A percentile compares a stretch with the other conserved stretches of the same genome.
phyloP scores from a whole-genome alignment of 805 yeast species.

The Ogataea corticis region DNA sequence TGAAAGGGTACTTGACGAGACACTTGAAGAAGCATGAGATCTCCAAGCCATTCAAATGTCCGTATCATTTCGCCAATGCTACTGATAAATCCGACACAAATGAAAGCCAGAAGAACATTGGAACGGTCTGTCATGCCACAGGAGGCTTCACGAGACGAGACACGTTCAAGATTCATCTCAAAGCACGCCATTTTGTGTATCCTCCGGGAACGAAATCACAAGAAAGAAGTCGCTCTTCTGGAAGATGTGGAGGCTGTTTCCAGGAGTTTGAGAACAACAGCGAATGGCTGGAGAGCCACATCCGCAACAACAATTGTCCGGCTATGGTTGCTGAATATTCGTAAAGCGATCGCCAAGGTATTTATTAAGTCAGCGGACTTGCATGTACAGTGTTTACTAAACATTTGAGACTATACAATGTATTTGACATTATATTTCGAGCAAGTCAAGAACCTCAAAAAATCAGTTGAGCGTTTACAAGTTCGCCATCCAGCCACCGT shows the following conservation, averaged over 20 bases:
- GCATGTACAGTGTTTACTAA: background rate
- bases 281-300: conserved; percentile 53
- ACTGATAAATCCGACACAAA: conserved; percentile 10
- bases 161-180: conserved; percentile 58
- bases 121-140: conserved; percentile 51
- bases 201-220: conserved; percentile 55
- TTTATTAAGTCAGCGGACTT: background rate
- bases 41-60: conserved; percentile 55
- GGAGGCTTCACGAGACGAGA: conserved; percentile 63
- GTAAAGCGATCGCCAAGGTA: conserved; percentile 9
- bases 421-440: no score
- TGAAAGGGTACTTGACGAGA: conserved; percentile 55
- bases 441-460: background rate
- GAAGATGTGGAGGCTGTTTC: conserved; percentile 58
- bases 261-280: conserved; percentile 47
- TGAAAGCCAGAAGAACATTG: conserved; percentile 8
- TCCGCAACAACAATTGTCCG: conserved; percentile 50
- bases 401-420: no score
- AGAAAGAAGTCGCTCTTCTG: conserved; percentile 43
- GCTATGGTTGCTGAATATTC: conserved; percentile 27
- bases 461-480: background rate
- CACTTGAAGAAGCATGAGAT: conserved; percentile 54
- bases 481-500: conserved; percentile 52
- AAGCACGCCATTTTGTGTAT: conserved; percentile 55
- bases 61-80: conserved; percentile 40